Base-by-base conservation (phyloP, 192 early-diverging fungal species). In the Rhizophagus prolifer region DNA sequence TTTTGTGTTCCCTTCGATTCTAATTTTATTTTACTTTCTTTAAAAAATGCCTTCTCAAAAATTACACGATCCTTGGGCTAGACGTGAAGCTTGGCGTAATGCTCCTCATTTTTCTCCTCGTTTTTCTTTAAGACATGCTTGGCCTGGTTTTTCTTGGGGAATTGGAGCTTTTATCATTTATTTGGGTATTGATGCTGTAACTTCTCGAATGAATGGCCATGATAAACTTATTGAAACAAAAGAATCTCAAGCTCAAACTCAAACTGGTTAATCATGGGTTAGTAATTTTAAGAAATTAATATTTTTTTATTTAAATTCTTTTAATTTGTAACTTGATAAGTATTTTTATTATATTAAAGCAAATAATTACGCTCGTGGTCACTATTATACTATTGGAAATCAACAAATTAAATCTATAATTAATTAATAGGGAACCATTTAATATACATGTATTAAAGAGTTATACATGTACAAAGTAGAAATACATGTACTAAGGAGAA, bases 131-230 rank as follows among this genome's bases (percentile, higher is more conserved):
- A 82, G 81, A 62, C 88, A 87, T 74, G 81, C 88, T 79, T 88
- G 89, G 82, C 91, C 91, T 9, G 91, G 91, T 50, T 80, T 92
- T 58, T 87, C 89, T 76, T 87, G 89, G 65, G 91, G 90, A 16
- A 85, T 90, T 38, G 91, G 83, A 54, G 86, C 90, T 34, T 92
- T 92, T 78, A 82, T 88, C 14, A 85, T 84, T 54, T 90, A 91
- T 75, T 83, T 86, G 70, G 88, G 72, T 60, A 85, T 85, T 79
- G 90, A 92, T 31, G 26, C 58, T 4, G n/a, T 76, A 9, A 21
- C 46, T 9, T 23, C 16, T 41, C 58, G 58, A 34, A 62, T n/a
- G 36, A 21, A 34, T 34, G 4, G 13, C 10, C n/a, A 62, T 36
- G 16, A 34, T 41, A 72, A 72, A 58, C 41, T 25, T 44, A 2